Base-by-base conservation (phyloP, 306 rosid genomes). In the Cicer yamashitae region DNA sequence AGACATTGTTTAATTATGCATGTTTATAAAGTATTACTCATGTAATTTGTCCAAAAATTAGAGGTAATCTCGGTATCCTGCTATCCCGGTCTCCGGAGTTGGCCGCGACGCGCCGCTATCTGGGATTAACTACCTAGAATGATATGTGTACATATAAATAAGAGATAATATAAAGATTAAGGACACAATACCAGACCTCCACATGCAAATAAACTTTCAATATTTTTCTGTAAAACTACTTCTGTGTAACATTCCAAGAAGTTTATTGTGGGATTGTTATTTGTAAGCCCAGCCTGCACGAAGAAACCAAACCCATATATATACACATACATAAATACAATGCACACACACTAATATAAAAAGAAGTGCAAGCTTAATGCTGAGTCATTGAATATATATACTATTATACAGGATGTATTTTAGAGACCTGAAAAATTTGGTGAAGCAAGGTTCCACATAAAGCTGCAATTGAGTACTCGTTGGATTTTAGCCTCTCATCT, bases 171-270 rank as follows among this genome's bases (percentile, higher is more conserved):
- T 59, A 71, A 6, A 60, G 41, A 75, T 25, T 38, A 59, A 2
- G 52, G 43, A 71, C 57, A 77, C 46, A 15, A 57, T 30, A 54
- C 17, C 64, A 37, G 64, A 91, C 98, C 98, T 90, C 89, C 91
- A 62, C 96, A 91, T 40, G 97, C 96, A 89, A 90, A 94, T 66
- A 94, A 79, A 79, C 88, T 91, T 84, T 94, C 98, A 45, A 90
- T 77, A 82, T 88, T 88, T 79, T 80, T 82, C 59, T 82, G 87
- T 43, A 94, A 86, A 67, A 85, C 94, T 62, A 59, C 78, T 63
- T 86, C 77, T 51, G 93, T 83, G 61, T 84, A 85, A 82, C 86
- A 89, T 86, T 94, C 87, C 83, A 94, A 80, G 71, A 87, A 91
- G 56, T 77, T 57, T 51, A 81, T 45, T 4, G 91, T 85, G 25